Conservation (phyloP, 176 grass and related monocot genomes). For the Oryza meridionalis region DNA sequence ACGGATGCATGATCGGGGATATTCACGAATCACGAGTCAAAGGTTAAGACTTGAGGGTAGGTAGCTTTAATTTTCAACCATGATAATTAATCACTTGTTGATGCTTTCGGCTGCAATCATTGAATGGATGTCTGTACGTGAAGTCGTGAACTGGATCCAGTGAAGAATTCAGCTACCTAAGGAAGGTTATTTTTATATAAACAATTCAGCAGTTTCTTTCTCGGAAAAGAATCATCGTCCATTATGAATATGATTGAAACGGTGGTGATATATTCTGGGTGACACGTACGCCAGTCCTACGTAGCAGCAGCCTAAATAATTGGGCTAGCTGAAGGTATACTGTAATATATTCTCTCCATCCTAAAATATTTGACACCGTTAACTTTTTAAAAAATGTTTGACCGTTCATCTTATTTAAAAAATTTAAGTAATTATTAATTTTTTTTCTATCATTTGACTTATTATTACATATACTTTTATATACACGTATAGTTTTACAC, state of each 20-base stretch:
- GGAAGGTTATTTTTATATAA: neutral
- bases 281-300: neutral
- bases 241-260: neutral
- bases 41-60: neutral
- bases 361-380: no score
- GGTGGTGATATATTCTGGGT: no score
- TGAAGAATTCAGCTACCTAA: neutral
- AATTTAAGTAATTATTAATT: no score
- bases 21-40: neutral
- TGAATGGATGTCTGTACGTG: neutral
- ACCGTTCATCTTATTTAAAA: no score
- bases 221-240: neutral
- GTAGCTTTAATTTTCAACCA: neutral
- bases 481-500: no score
- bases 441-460: no score
- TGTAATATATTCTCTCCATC: no score
- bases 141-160: neutral
- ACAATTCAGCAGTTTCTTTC: neutral
- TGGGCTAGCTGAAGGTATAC: no score
- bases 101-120: constrained; percentile 19
- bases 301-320: no score
- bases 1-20: neutral
- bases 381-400: no score
- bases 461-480: no score
- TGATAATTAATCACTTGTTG: neutral